Evolutionary conservation across 345 rosid species (phyloP).

Genomic region (Isatis tinctoria): DNA sequence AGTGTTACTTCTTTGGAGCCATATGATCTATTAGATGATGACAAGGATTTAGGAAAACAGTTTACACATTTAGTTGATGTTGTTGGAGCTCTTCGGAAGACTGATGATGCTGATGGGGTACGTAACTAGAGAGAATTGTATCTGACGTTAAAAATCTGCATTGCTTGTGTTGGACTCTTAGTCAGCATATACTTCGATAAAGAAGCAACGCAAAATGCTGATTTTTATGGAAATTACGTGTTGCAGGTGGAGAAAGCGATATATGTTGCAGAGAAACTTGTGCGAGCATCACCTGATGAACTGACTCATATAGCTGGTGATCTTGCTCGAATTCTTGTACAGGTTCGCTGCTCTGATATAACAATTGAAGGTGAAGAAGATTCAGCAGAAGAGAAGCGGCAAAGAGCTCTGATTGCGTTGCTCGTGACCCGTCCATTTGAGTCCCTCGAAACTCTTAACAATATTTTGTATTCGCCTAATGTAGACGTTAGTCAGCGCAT

Average conservation of each 20-base stretch:
- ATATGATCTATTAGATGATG: slow-evolving; percentile 86
- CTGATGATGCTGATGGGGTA: slow-evolving; percentile 92
- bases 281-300: slow-evolving; percentile 94
- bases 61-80: slow-evolving; percentile 85
- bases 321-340: slow-evolving; percentile 72
- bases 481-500: slow-evolving; percentile 91
- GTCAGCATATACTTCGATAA: not conserved
- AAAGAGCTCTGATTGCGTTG: slow-evolving; percentile 79
- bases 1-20: slow-evolving; percentile 86
- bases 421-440: slow-evolving; percentile 71
- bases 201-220: not conserved
- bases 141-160: slow-evolving; percentile 3
- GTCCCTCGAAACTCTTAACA: slow-evolving; percentile 64
- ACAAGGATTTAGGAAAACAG: slow-evolving; percentile 60
- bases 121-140: slow-evolving; percentile 29
- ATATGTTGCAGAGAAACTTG: slow-evolving; percentile 80
- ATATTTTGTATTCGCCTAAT: slow-evolving; percentile 71
- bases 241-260: slow-evolving; percentile 89
- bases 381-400: slow-evolving; percentile 91
- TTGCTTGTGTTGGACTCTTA: not conserved
- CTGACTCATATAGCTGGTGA: slow-evolving; percentile 72
- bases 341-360: slow-evolving; percentile 87
- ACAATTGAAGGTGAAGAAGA: slow-evolving; percentile 96
- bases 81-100: slow-evolving; percentile 84
- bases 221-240: not conserved